Conservation (phyloP, 805 yeast species). For the Tetrapisispora fleetii region DNA sequence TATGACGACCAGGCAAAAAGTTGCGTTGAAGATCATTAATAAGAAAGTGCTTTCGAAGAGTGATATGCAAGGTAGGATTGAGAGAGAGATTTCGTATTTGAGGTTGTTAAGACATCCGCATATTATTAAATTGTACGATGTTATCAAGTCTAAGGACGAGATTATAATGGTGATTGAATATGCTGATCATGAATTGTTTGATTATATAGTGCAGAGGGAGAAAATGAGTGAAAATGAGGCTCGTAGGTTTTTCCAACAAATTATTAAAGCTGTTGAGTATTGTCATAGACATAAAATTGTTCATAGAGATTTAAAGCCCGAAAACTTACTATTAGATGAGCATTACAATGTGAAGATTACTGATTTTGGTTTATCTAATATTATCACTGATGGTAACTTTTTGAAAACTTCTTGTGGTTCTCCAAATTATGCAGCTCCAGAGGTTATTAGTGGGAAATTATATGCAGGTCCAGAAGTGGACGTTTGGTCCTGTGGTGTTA, state of each 20-base stretch:
- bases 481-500: slow-evolving; percentile 96
- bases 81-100: slow-evolving; percentile 85
- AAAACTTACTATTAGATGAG: slow-evolving; percentile 82
- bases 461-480: slow-evolving; percentile 98
- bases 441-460: slow-evolving; percentile 86
- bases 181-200: slow-evolving; percentile 94
- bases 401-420: slow-evolving; percentile 92
- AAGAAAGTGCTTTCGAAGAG: slow-evolving; percentile 85
- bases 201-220: slow-evolving; percentile 92
- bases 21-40: slow-evolving; percentile 88
- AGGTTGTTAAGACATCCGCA: slow-evolving; percentile 89
- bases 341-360: slow-evolving; percentile 90
- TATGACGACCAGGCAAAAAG: slow-evolving; percentile 82
- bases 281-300: slow-evolving; percentile 96
- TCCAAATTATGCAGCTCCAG: slow-evolving; percentile 97
- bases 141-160: slow-evolving; percentile 88
- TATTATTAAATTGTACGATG: slow-evolving; percentile 90
- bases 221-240: slow-evolving; percentile 89
- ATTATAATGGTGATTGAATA: slow-evolving; percentile 95
- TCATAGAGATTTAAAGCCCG: slow-evolving; percentile 95
- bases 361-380: slow-evolving; percentile 88
- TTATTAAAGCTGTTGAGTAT: slow-evolving; percentile 91
- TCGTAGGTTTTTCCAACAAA: slow-evolving; percentile 88
- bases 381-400: slow-evolving; percentile 97
- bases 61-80: slow-evolving; percentile 95